Base-by-base conservation (phyloP, 2,329 filamentous ascomycete species). In the Phyllosticta capitalensis region DNA sequence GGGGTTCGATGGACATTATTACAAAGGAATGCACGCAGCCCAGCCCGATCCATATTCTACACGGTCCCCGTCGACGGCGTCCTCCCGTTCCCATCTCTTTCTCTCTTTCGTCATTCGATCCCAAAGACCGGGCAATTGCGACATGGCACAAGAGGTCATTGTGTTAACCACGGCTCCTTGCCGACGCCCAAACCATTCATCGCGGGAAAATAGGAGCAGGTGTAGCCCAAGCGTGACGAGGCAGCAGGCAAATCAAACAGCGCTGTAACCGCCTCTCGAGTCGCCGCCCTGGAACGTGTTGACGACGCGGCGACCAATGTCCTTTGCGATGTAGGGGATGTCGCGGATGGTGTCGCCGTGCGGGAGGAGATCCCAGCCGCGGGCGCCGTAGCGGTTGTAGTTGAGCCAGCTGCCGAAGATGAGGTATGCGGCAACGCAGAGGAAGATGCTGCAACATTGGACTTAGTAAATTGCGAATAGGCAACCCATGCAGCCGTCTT, bases 351-450 rank as follows among this genome's bases (percentile, higher is more conserved):
- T 88, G 73, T 99, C 94, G 64, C 89, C 89, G 71, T 97, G 92
- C 14, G 94, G 94, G 19, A 97, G 79, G 19, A 96, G 81, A 68
- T 97, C 94, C 92, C 92, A 97, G 60, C 94, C 94, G 52, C 92
- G 83, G 56, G 92, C 92, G 54, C 92, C 92, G 74, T 96, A 96
- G 63, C 92, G 89, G 78, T 91, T 96, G 81, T 97, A 97, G 79
- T 97, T 97, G 72, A 97, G 85, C 94, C 94, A 99, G 20, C 92
- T 95, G 64, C 92, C 92, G 70, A 97, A 97, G 72, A 97, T 96
- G 65, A 99, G 86, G 76, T 97, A 99, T 22, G 92, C 78, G 1
- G 94, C 90, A 49, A 85, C 87, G 52, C 83, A 83, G 63, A 97
- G 81, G 82, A 99, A 99, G 61, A 87, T 76, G 66, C 92, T 96